Conservation (phyloP, 305 asterid genomes). For the Caryopteris hybrid region DNA sequence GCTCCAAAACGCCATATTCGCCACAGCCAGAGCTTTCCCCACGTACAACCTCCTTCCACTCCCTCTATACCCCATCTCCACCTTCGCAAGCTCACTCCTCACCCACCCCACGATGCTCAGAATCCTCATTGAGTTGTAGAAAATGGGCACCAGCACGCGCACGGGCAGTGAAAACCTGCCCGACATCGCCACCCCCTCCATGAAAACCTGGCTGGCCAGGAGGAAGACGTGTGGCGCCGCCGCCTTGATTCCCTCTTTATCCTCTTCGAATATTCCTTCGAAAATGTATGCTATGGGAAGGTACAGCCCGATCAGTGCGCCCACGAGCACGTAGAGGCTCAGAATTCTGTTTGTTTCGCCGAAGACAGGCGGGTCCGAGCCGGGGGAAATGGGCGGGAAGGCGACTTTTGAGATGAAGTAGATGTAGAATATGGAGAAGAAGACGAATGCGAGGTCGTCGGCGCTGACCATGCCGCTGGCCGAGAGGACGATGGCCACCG, state of each 20-base stretch:
- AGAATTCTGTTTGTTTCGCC: constrained; percentile 34
- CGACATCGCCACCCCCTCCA: constrained; percentile 55
- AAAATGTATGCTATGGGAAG: constrained; percentile 65
- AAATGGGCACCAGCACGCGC: constrained; percentile 64
- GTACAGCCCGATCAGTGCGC: constrained; percentile 48
- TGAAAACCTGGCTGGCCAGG: constrained; percentile 62
- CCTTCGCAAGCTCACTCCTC: constrained; percentile 39
- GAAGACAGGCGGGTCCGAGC: constrained; percentile 39
- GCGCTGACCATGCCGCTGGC: constrained; percentile 59
- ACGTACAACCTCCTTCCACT: constrained; percentile 27
- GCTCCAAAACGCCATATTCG: constrained; percentile 63
- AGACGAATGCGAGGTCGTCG: constrained; percentile 42
- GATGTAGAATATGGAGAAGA: constrained; percentile 63
- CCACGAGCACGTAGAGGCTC: constrained; percentile 30
- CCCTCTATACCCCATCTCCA: constrained; percentile 26
- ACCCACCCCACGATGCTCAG: constrained; percentile 52
- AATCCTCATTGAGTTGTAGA: constrained; percentile 62
- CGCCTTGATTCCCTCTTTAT: constrained; percentile 53
- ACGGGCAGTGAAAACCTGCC: constrained; percentile 52
- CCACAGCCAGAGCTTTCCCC: constrained; percentile 58
- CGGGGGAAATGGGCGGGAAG: constrained; percentile 40
- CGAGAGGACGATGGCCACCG: constrained; percentile 49
- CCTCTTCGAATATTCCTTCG: constrained; percentile 57
- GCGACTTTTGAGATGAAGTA: constrained; percentile 56
- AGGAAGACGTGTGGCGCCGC: constrained; percentile 79